Evolutionary conservation across 176 grass and related monocot genomes (phyloP).

Genomic region (Phragmites australis): DNA sequence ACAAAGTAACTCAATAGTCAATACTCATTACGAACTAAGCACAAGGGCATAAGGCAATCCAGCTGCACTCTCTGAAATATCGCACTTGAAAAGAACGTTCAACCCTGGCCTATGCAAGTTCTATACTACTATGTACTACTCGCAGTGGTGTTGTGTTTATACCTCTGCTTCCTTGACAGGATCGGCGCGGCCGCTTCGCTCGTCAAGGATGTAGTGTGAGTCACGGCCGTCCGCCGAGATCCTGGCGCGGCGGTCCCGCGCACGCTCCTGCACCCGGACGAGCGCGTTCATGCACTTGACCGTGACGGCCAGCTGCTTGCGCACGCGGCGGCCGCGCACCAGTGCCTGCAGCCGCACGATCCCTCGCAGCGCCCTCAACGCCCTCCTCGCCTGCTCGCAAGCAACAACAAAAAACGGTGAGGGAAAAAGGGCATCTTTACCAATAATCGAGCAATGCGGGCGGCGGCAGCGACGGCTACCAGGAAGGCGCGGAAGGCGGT

Average conservation of each 20-base stretch:
- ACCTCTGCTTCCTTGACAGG: conserved; percentile 76
- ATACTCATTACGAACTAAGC: background rate
- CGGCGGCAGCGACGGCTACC: conserved; percentile 35
- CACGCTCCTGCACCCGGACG: conserved; percentile 68
- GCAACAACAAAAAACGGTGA: background rate
- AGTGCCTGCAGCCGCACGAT: conserved; percentile 86
- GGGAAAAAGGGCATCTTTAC: background rate
- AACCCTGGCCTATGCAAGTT: no score
- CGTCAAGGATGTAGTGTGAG: conserved; percentile 36
- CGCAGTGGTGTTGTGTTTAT: background rate
- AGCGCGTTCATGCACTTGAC: conserved; percentile 85
- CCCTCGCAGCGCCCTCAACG: conserved; percentile 67
- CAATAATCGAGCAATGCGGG: background rate
- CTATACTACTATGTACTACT: background rate
- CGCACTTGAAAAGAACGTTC: background rate
- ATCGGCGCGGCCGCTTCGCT: conserved; percentile 32
- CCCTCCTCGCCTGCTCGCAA: conserved; percentile 65
- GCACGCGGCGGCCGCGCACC: conserved; percentile 74
- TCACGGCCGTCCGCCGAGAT: conserved; percentile 42
- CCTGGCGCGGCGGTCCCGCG: conserved; percentile 48
- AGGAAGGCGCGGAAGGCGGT: conserved; percentile 80
- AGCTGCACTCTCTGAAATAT: background rate
- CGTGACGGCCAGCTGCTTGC: conserved; percentile 76
- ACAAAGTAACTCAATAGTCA: background rate
- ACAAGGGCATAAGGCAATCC: background rate